Evolutionary conservation across 768 basidiomycete genomes (phyloP), one percentile per base, ranked within the genome.

Genomic region (Phaeolepiota aurea): DNA sequence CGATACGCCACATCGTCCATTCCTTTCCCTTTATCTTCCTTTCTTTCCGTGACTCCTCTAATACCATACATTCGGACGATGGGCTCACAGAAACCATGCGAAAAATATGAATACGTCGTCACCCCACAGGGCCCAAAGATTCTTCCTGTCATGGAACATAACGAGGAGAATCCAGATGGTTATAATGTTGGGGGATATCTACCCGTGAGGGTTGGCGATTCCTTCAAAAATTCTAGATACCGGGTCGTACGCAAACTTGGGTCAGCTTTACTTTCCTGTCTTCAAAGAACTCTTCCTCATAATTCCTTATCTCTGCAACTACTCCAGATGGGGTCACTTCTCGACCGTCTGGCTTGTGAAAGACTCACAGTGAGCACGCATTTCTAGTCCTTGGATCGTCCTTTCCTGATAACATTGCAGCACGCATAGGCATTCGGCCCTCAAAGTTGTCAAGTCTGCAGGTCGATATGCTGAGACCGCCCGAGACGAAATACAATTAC

Each of bases 381-480:
- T 31, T 51, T 38, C 38, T 30, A 32, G 37, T 42, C 16, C 39
- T 16, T 22, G 38, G 35, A 35, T 31, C 21, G 12, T 33, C 20
- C 44, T 39, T 36, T 13, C 38, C 12, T 12, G 28, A 33, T 22
- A 20, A 52, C 47, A 38, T 22, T 15, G 25, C 51, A 93, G 90
- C 4, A 68, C 72, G 32, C 71, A 74, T 21, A 69, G 76, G 31
- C 91, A 92, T 61, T 89, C 89, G 33, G 91, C 91, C 12, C 76
- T 96, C 56, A 96, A 96, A 61, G 82, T 96, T 42, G 88, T 93
- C 62, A 94, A 94, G 64, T 94, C 92, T 20, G 93, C 91, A 15
- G 79, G 81, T 16, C 82, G 92, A 48, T 98, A 98, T 64, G 88
- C 91, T 45, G 93, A 97, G 58, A 97, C 94, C 3, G 94, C 94